Percentiles rank a stretch among this genome's conserved stretches.
phyloP scores from a whole-genome alignment of 768 basidiomycete genomes.

The Suillus plorans region DNA sequence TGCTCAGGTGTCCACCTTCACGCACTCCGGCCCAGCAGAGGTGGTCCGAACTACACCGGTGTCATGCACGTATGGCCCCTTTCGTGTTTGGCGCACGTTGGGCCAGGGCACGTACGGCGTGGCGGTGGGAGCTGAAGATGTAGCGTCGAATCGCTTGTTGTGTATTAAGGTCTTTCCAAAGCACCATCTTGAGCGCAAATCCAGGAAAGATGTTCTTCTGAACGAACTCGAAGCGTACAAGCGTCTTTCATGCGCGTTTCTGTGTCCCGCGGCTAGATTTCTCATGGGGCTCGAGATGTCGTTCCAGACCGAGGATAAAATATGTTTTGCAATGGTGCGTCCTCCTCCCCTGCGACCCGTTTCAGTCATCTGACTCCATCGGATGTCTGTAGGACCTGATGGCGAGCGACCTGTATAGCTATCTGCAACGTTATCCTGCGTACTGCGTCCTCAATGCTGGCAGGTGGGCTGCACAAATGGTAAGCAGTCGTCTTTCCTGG shows the following conservation, averaged over 20 bases:
- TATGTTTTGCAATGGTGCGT: constrained; percentile 43
- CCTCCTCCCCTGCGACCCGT: neutral
- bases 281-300: constrained; percentile 41
- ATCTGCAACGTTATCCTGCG: constrained; percentile 23
- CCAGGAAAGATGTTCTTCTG: constrained; percentile 18
- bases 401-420: constrained; percentile 34
- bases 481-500: constrained; percentile 16
- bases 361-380: neutral
- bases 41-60: too few relatives aligned
- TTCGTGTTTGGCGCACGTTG: constrained; percentile 18
- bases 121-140: constrained; percentile 26
- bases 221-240: constrained; percentile 38
- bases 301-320: constrained; percentile 26
- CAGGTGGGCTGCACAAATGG: constrained; percentile 41
- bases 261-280: constrained; percentile 29
- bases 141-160: constrained; percentile 28
- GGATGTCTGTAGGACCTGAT: constrained; percentile 37
- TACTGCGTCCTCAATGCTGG: neutral
- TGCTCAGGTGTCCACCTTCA: too few relatives aligned
- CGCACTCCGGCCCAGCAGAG: too few relatives aligned
- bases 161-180: constrained; percentile 39
- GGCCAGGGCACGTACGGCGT: constrained; percentile 21
- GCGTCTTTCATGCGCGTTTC: constrained; percentile 27
- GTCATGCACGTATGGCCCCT: constrained; percentile 18
- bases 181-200: constrained; percentile 11